These are phyloP conservation scores for Begonia masoniana DNA, from an alignment of 306 rosid genomes.

Conservation along the genomic window DNA sequence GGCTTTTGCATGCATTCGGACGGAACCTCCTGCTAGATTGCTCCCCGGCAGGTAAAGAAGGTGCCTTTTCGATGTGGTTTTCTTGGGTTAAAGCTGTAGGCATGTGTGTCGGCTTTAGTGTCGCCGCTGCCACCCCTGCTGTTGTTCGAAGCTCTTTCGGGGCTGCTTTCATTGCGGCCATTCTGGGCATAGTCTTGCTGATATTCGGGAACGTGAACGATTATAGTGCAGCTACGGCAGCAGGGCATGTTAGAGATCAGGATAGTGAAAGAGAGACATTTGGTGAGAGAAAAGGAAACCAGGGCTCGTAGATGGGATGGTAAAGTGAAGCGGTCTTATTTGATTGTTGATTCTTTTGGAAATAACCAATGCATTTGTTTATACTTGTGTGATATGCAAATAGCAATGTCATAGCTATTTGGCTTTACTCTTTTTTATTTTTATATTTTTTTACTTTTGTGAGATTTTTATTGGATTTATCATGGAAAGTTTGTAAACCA, in stretches of 20 bases:
- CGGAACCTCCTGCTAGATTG: constrained; percentile 56
- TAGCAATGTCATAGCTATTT: no score
- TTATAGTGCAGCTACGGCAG: constrained; percentile 54
- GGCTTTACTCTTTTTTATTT: no score
- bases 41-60: constrained; percentile 64
- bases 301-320: no score
- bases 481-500: no score
- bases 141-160: constrained; percentile 33
- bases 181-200: constrained; percentile 35
- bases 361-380: no score
- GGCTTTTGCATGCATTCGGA: constrained; percentile 55
- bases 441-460: no score
- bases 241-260: constrained; percentile 38
- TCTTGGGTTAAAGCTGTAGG: constrained; percentile 54
- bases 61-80: constrained; percentile 59
- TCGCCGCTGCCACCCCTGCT: constrained; percentile 29
- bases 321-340: no score
- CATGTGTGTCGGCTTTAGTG: constrained; percentile 36
- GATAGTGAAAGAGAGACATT: constrained; percentile 14
- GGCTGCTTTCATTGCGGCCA: constrained; percentile 37
- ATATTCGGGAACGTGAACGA: constrained; percentile 59
- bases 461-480: no score
- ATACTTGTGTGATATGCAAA: no score
- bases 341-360: no score
- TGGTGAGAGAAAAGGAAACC: no score